Evolutionary conservation across 2,329 filamentous ascomycete genomes (phyloP), one percentile per base, ranked within the genome.

Genomic region (Conoideocrella luteorostrata): DNA sequence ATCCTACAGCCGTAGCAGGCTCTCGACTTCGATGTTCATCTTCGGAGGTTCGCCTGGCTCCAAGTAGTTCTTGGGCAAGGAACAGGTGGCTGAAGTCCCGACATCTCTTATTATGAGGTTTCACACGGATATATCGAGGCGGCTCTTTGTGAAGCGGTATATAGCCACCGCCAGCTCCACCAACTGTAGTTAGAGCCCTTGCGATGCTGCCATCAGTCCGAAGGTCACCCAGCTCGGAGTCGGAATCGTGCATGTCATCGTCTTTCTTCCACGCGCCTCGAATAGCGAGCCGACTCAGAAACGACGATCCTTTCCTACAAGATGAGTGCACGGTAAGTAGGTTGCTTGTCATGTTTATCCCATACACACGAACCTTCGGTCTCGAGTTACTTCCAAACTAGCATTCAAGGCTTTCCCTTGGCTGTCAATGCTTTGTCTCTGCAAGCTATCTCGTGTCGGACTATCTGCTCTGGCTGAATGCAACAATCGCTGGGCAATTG

Each of bases 111-210:
- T 89, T 81, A 58, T 88, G 82, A 2, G 84, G 70, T 50, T 84
- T 81, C 47, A 95, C 84, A 51, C 88, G 88, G 56, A 97, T 93
- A 58, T 97, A 97, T 21, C 87, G 81, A 2, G 90, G 88, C 4
- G 91, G 90, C 43, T 90, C 87, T 51, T 93, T 93, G 58, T 94
- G 84, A 49, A 84, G 80, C 7, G 93, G 91, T 44, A 88, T 88
- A 62, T 84, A 97, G 47, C 88, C 84, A 43, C 67, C 70, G 44
- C 68, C 75, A 21, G 78, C 77, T 41, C 79, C 85, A 56, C 87
- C 76, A 40, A 84, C 78, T 47, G 88, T 84, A 29, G 85, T 85
- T 62, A 95, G 91, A 47, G 90, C 82, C 54, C 85, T 79, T 26
- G 88, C 86, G 63, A 94, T 84, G 69, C 84, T 86, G 43, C 88